These are phyloP conservation scores for Bipolaris sorokiniana DNA, from an alignment of 2,329 filamentous ascomycete species.

Conservation along the genomic window DNA sequence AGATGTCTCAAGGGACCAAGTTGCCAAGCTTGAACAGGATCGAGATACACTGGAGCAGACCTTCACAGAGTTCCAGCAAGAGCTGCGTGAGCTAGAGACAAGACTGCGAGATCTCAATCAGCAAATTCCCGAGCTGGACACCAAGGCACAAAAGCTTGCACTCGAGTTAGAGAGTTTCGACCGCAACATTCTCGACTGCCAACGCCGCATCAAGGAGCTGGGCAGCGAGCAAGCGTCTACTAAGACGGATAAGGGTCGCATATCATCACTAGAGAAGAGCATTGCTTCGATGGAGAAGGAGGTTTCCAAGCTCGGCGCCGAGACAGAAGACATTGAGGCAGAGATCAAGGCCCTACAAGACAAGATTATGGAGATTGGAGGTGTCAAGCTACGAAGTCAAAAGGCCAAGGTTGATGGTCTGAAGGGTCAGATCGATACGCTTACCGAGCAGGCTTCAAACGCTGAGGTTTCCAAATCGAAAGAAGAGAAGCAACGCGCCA, in stretches of 20 bases:
- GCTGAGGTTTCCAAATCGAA: conserved; percentile 90
- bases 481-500: conserved; percentile 87
- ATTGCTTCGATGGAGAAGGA: conserved; percentile 77
- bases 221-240: conserved; percentile 80
- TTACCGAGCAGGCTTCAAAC: conserved; percentile 81
- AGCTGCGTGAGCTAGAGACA: conserved; percentile 79
- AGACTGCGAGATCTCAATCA: conserved; percentile 74
- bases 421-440: conserved; percentile 81
- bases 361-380: conserved; percentile 98
- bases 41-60: conserved; percentile 83
- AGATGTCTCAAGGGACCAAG: conserved; percentile 86
- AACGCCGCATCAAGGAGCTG: conserved; percentile 85
- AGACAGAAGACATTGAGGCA: conserved; percentile 87
- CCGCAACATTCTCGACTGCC: conserved; percentile 81
- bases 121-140: conserved; percentile 83
- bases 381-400: conserved; percentile 87
- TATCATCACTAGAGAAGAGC: conserved; percentile 75
- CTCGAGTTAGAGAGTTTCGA: conserved; percentile 88
- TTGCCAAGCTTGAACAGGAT: conserved; percentile 83
- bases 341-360: conserved; percentile 93
- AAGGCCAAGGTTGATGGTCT: conserved; percentile 85
- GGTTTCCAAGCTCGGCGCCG: conserved; percentile 76
- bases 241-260: conserved; percentile 77
- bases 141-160: conserved; percentile 85
- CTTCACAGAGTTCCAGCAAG: conserved; percentile 83